Conservation (phyloP, 1,284 basidiomycete genomes). For the Cutaneotrichosporon mucoides region DNA sequence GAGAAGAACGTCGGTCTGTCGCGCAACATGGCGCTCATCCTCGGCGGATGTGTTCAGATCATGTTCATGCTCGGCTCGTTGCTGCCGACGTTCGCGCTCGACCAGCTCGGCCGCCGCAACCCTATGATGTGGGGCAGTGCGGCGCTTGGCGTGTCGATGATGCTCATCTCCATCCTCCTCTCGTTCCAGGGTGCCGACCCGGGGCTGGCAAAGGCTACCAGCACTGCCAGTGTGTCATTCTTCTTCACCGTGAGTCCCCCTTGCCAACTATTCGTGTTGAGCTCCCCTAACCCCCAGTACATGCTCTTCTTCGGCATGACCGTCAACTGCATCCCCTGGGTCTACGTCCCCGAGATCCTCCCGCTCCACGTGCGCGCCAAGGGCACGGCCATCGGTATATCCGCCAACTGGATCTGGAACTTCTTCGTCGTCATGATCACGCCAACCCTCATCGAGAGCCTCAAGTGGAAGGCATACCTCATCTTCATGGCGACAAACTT, state of each 20-base stretch:
- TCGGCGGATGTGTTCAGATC: slow-evolving; percentile 12
- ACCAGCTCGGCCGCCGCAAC: slow-evolving; percentile 12
- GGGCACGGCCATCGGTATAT: slow-evolving; percentile 7
- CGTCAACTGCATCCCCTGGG: slow-evolving; percentile 10
- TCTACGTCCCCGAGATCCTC: slow-evolving; percentile 10
- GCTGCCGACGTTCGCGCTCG: slow-evolving; percentile 11
- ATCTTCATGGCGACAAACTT: slow-evolving; percentile 11
- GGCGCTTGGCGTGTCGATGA: slow-evolving; percentile 10
- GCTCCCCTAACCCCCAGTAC: background rate
- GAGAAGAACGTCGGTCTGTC: slow-evolving; percentile 13
- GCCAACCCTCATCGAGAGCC: slow-evolving; percentile 4
- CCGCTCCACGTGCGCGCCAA: slow-evolving; percentile 10
- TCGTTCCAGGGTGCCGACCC: slow-evolving; percentile 40
- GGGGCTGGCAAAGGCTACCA: slow-evolving; percentile 12
- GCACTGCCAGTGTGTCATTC: slow-evolving; percentile 1
- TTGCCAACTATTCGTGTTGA: background rate
- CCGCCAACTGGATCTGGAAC: slow-evolving; percentile 9
- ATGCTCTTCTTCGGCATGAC: slow-evolving; percentile 10
- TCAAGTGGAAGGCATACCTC: slow-evolving; percentile 8
- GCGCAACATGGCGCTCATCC: slow-evolving; percentile 12
- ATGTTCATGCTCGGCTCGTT: slow-evolving; percentile 13
- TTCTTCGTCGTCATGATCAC: slow-evolving; percentile 1
- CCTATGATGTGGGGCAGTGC: slow-evolving; percentile 11
- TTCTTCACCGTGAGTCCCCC: slow-evolving; percentile 5
- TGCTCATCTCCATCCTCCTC: slow-evolving; percentile 14